A percentile compares a stretch with the other conserved stretches of the same genome.
These are phyloP conservation scores for Gigaspora rosea DNA, from an alignment of 192 early-diverging fungal species.

Conservation along the genomic window DNA sequence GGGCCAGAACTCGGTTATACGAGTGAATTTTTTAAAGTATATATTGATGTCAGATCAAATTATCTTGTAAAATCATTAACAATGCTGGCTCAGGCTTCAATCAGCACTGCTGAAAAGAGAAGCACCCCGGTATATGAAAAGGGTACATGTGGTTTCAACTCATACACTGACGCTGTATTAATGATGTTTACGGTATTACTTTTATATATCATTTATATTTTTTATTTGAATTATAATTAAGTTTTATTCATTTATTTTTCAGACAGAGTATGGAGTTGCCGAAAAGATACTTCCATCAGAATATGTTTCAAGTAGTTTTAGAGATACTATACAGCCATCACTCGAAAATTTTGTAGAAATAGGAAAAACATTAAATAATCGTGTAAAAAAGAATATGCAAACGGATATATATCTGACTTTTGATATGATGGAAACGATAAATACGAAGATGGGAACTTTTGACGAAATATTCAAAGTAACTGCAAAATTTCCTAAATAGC, in stretches of 20 bases:
- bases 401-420: conserved; percentile 69
- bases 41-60: conserved; percentile 67
- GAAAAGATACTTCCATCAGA: conserved; percentile 55
- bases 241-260: conserved; percentile 1
- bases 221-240: not conserved
- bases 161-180: conserved; percentile 58
- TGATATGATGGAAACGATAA: conserved; percentile 62
- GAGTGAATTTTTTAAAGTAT: conserved; percentile 60
- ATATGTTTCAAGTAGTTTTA: conserved; percentile 47
- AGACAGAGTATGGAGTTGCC: conserved; percentile 67
- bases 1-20: conserved; percentile 50
- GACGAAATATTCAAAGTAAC: conserved; percentile 49
- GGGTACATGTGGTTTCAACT: conserved; percentile 62
- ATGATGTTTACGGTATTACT: conserved; percentile 61
- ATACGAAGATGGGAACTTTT: conserved; percentile 38
- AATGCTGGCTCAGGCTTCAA: conserved; percentile 50
- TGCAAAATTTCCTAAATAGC: conserved; percentile 26
- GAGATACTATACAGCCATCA: conserved; percentile 47
- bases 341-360: conserved; percentile 53
- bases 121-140: conserved; percentile 54
- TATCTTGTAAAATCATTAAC: conserved; percentile 62
- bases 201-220: not conserved
- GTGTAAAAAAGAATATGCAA: conserved; percentile 52
- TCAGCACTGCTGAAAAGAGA: conserved; percentile 46
- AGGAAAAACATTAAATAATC: conserved; percentile 54